These are phyloP conservation scores for Cryptococcus hybrid DNA, from an alignment of 1,284 basidiomycete species.

Conservation along the genomic window DNA sequence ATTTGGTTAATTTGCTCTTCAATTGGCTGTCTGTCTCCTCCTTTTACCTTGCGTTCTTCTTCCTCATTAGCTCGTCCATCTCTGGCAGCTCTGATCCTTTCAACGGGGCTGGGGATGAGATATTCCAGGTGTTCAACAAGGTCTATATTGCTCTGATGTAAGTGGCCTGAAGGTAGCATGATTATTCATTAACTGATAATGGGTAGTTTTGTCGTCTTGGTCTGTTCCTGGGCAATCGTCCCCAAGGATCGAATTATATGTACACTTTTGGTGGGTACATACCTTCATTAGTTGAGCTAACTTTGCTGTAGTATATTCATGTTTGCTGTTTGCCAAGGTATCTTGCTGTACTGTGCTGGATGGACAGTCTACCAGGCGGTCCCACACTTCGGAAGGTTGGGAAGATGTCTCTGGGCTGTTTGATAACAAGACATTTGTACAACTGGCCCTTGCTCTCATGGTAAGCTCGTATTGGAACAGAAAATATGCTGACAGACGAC, in stretches of 20 bases:
- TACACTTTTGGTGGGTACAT: slow-evolving; percentile 68
- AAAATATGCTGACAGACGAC: slow-evolving; percentile 1
- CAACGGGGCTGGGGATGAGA: slow-evolving; percentile 66
- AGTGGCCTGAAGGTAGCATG: slow-evolving; percentile 5
- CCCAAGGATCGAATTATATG: slow-evolving; percentile 82
- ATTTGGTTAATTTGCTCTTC: slow-evolving; percentile 44
- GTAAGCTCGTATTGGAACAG: slow-evolving; percentile 20
- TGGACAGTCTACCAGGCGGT: slow-evolving; percentile 83
- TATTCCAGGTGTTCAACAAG: slow-evolving; percentile 77
- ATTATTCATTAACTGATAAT: neutral
- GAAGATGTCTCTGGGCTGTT: slow-evolving; percentile 62
- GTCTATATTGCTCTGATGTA: slow-evolving; percentile 55
- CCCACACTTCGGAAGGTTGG: slow-evolving; percentile 69
- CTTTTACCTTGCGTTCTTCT: slow-evolving; percentile 48
- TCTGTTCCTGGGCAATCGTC: slow-evolving; percentile 68
- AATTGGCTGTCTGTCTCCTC: slow-evolving; percentile 72
- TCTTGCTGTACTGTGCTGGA: slow-evolving; percentile 73
- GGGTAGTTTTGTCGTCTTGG: slow-evolving; percentile 30
- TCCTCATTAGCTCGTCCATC: slow-evolving; percentile 66
- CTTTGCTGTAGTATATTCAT: slow-evolving; percentile 54
- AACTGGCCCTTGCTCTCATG: slow-evolving; percentile 58
- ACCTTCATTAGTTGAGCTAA: neutral
- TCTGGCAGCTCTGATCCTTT: slow-evolving; percentile 65
- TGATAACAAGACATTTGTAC: slow-evolving; percentile 67
- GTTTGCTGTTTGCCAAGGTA: slow-evolving; percentile 42